These are phyloP conservation scores for Mollisia scopiformis DNA, from an alignment of 2,329 filamentous ascomycete genomes.

Conservation along the genomic window DNA sequence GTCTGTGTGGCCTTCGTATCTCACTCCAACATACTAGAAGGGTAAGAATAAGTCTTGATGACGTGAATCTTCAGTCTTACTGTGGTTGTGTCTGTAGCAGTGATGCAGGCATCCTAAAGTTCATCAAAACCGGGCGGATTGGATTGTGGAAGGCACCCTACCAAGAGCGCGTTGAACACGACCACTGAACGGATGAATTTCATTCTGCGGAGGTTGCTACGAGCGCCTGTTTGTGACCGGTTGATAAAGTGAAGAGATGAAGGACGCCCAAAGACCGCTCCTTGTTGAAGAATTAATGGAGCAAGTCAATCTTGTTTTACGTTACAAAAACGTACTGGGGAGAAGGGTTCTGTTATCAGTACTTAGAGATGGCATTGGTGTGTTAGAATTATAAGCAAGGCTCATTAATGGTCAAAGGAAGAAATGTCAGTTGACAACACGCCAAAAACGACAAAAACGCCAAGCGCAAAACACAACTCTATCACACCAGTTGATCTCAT, in stretches of 20 bases:
- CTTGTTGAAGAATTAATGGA: too few relatives aligned
- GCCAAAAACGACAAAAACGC: too few relatives aligned
- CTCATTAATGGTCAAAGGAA: too few relatives aligned
- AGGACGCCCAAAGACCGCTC: too few relatives aligned
- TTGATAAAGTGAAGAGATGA: neutral
- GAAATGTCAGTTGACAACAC: neutral
- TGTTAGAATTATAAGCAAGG: too few relatives aligned
- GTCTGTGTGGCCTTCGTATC: neutral
- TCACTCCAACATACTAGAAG: conserved; percentile 2
- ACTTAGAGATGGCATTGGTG: too few relatives aligned
- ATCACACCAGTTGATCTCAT: neutral
- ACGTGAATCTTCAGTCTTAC: neutral
- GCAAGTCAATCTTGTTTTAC: too few relatives aligned
- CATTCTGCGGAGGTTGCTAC: neutral
- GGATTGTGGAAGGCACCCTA: neutral
- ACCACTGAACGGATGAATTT: neutral
- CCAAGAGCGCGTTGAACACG: neutral
- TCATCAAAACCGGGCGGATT: neutral
- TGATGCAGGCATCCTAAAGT: neutral
- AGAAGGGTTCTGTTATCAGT: too few relatives aligned
- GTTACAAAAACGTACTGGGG: too few relatives aligned
- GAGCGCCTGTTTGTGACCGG: too few relatives aligned
- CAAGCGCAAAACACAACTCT: neutral
- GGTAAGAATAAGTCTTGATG: neutral
- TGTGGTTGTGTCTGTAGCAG: neutral